These are phyloP conservation scores for apple (Malus domestica) DNA, from an alignment of 306 rosid genomes.

Conservation along the genomic window DNA sequence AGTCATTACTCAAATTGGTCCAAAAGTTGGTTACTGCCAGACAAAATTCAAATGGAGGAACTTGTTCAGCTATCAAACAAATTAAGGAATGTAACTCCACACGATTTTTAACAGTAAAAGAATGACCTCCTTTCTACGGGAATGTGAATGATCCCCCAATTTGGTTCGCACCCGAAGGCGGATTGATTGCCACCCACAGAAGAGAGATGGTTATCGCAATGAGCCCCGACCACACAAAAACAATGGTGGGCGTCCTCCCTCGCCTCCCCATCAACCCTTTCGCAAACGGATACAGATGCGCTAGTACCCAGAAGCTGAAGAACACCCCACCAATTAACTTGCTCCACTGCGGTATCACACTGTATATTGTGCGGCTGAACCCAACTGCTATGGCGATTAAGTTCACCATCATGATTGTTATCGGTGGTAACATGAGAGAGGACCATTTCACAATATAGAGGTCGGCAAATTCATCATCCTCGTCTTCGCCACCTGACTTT, in stretches of 20 bases:
- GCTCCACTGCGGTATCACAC: constrained; percentile 88
- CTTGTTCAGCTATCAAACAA: constrained; percentile 4
- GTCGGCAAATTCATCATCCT: constrained; percentile 82
- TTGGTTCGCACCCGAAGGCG: constrained; percentile 58
- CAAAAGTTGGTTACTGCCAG: neutral
- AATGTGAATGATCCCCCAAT: constrained; percentile 92
- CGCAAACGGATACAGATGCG: constrained; percentile 92
- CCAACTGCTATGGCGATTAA: constrained; percentile 87
- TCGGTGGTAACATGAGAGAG: constrained; percentile 88
- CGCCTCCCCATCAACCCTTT: constrained; percentile 96
- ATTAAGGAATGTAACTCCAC: constrained; percentile 21
- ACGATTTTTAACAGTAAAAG: constrained; percentile 1
- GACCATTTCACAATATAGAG: constrained; percentile 84
- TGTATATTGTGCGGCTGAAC: constrained; percentile 84
- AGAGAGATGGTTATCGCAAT: constrained; percentile 90
- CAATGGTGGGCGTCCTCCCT: constrained; percentile 93
- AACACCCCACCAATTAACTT: constrained; percentile 81
- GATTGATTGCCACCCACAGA: constrained; percentile 96
- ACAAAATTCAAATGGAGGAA: constrained; percentile 23
- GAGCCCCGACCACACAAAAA: constrained; percentile 96
- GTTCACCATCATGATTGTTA: constrained; percentile 86
- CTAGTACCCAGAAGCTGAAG: constrained; percentile 95
- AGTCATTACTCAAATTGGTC: constrained; percentile 5
- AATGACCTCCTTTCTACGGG: constrained; percentile 43
- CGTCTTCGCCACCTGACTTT: constrained; percentile 79